Evolutionary conservation across 805 yeast species (phyloP).

Genomic region (Metschnikowia aberdeeniae): DNA sequence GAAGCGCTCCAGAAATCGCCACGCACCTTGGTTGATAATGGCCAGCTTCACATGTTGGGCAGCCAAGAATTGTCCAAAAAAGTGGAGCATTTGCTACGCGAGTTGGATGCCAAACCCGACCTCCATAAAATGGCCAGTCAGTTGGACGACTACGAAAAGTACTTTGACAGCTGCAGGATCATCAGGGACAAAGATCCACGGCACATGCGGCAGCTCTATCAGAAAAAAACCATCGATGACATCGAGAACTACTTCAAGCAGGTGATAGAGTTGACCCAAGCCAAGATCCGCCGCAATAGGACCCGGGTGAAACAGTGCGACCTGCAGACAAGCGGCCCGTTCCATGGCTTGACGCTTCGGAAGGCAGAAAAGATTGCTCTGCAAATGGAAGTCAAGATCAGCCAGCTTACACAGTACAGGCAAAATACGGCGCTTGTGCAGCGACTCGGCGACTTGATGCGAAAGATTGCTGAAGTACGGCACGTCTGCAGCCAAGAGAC

Average conservation of each 20-base stretch:
- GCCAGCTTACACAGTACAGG: background rate
- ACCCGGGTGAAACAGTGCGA: background rate
- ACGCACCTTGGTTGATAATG: background rate
- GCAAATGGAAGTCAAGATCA: background rate
- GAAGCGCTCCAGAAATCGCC: slow-evolving; percentile 2
- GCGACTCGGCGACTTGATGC: background rate
- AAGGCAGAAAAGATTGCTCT: background rate
- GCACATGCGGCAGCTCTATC: slow-evolving; percentile 1
- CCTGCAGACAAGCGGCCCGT: background rate
- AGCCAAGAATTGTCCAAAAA: background rate
- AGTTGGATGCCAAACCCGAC: slow-evolving; percentile 1
- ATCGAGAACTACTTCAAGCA: background rate
- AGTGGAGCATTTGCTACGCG: slow-evolving; percentile 1
- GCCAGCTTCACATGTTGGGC: slow-evolving; percentile 2
- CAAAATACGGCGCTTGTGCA: slow-evolving; percentile 1
- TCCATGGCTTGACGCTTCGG: background rate
- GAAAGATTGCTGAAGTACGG: slow-evolving; percentile 1
- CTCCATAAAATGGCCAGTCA: slow-evolving; percentile 1
- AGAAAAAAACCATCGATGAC: background rate
- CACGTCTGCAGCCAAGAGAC: background rate
- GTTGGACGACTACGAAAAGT: slow-evolving; percentile 1
- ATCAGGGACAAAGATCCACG: slow-evolving; percentile 2
- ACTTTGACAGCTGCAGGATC: background rate
- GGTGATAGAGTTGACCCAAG: background rate
- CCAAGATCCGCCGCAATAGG: background rate